phyloP scores from a whole-genome alignment of 1,139 yeast species.

The Suhomyces terraborum region DNA sequence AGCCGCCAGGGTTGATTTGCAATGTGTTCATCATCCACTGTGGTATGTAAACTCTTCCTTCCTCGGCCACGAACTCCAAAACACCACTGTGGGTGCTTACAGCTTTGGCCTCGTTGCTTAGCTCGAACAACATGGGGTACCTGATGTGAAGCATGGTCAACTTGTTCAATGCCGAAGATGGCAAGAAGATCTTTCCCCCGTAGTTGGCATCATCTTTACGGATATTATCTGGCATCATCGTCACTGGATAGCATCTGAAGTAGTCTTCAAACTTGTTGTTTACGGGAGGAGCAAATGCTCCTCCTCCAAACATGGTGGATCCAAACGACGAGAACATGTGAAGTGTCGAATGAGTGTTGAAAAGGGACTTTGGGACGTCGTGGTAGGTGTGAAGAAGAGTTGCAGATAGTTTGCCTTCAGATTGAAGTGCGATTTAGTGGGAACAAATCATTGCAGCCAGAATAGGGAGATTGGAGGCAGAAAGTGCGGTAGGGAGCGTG shows the following conservation, averaged over 20 bases:
- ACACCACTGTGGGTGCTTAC: constrained; percentile 86
- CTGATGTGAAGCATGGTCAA: constrained; percentile 83
- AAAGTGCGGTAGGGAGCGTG: background rate
- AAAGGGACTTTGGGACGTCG: no score
- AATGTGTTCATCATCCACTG: constrained; percentile 95
- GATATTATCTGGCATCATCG: constrained; percentile 83
- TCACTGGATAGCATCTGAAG: constrained; percentile 88
- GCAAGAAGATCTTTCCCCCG: constrained; percentile 96
- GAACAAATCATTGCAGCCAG: background rate
- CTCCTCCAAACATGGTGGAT: constrained; percentile 41
- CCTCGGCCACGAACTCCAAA: constrained; percentile 94
- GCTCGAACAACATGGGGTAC: constrained; percentile 92
- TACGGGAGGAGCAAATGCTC: constrained; percentile 34
- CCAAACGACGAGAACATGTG: constrained; percentile 51
- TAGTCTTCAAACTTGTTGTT: constrained; percentile 64
- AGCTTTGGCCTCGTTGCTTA: constrained; percentile 65
- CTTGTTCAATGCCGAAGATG: constrained; percentile 89
- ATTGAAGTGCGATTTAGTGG: background rate
- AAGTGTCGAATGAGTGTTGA: background rate
- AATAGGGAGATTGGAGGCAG: background rate
- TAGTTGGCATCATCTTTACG: constrained; percentile 82
- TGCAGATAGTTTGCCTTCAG: constrained; percentile 3
- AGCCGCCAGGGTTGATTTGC: constrained; percentile 71
- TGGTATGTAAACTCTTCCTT: constrained; percentile 92
- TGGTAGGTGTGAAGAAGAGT: background rate